Base-by-base conservation (phyloP, 2,329 filamentous ascomycete species). In the Whalleya microplaca region DNA sequence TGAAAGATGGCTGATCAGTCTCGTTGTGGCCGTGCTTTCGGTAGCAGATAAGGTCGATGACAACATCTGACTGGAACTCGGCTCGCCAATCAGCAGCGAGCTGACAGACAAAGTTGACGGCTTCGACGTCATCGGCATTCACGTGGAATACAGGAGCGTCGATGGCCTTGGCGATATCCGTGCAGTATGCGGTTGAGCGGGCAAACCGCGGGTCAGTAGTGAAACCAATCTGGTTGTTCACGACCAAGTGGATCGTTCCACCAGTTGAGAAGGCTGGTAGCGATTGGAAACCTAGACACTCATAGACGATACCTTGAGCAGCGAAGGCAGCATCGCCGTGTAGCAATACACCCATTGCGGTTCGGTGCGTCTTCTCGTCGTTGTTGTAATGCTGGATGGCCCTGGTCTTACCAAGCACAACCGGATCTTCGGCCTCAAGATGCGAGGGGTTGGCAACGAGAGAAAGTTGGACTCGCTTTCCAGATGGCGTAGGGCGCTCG, bases 201-300 rank as follows among this genome's bases (percentile, higher is more conserved):
- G 95, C 89, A 76, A 96, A 99, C 72, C 95, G 92, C 66, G 95
- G 95, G 73, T 99, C 95, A 20, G 95, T 99, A 51, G 95, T 99
- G 83, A 99, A 99, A 76, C 95, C 95, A 75, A 99, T 99, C 83
- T 99, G 95, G 84, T 99, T 99, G 86, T 99, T 99, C 67, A 98
- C 94, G 57, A 99, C 88, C 64, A 99, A 83, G 78, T 99, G 95
- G 69, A 99, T 91, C 56, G 95, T 99, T 72, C 95, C 95, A 69
- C 95, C 95, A 51, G 95, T 98, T 47, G 96, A 96, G 80, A 97
- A 99, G 66, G 90, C 91, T 27, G 95, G 95, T 40, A 99, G 87
- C 50, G 92, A 90, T 79, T 96, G 90, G 87, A 99, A 97, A 62
- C 95, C 95, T 77, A 99, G 90, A 70, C 93, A 98, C 78, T 99